phyloP scores from a whole-genome alignment of 2,329 filamentous ascomycete genomes.

The Phaeosphaeria sp. region DNA sequence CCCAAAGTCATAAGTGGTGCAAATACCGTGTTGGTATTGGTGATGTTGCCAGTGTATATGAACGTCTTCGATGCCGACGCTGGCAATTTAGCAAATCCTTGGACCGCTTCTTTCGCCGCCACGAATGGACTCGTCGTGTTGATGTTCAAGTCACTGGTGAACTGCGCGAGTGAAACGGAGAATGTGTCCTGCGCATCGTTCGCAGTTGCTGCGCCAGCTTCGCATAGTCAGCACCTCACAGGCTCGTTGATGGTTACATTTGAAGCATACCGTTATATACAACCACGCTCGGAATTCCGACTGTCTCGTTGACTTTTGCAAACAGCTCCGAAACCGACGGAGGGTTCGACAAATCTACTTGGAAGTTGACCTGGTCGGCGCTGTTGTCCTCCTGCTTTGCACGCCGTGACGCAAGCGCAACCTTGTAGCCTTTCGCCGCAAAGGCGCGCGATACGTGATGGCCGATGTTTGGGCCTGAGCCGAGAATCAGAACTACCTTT shows the following conservation, averaged over 20 bases:
- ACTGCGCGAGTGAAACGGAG: constrained; percentile 32
- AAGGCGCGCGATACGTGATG: constrained; percentile 6
- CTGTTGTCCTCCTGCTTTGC: constrained; percentile 24
- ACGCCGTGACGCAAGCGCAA: constrained; percentile 25
- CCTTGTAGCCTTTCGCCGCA: constrained; percentile 25
- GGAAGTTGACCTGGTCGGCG: constrained; percentile 36
- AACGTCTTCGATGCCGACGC: constrained; percentile 46
- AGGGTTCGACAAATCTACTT: constrained; percentile 48
- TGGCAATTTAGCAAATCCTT: constrained; percentile 41
- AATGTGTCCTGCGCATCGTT: constrained; percentile 1
- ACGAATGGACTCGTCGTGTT: constrained; percentile 49
- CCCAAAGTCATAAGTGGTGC: constrained; percentile 42
- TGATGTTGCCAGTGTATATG: constrained; percentile 53
- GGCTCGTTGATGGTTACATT: neutral
- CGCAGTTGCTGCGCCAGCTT: constrained; percentile 4
- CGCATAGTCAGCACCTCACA: neutral
- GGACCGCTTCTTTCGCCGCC: constrained; percentile 50
- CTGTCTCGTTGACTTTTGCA: constrained; percentile 44
- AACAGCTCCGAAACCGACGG: constrained; percentile 39
- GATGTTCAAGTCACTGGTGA: constrained; percentile 41
- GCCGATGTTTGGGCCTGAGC: constrained; percentile 27
- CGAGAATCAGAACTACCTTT: constrained; percentile 26
- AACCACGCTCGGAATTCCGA: constrained; percentile 50
- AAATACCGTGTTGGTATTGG: constrained; percentile 46
- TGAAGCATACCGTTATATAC: constrained; percentile 50